Evolutionary conservation across 345 rosid genomes (phyloP).

Genomic region (Rhodomyrtus tomentosa): DNA sequence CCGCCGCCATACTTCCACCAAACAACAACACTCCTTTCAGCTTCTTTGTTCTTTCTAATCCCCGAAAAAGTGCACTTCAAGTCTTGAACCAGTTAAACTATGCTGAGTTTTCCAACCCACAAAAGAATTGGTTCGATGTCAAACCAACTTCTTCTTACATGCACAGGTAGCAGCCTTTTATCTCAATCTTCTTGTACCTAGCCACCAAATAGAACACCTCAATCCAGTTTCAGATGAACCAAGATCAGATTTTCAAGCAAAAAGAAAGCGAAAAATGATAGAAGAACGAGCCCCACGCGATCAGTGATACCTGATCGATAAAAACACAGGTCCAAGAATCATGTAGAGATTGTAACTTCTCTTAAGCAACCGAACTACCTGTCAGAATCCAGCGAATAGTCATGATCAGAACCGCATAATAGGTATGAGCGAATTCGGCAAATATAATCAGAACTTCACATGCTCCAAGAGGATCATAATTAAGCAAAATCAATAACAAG

Average conservation of each 20-base stretch:
- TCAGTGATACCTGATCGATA: constrained; percentile 4
- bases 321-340: constrained; percentile 12
- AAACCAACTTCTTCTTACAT: neutral
- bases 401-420: neutral
- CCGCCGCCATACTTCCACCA: constrained; percentile 19
- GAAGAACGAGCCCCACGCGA: neutral
- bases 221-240: neutral
- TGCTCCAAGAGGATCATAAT: neutral
- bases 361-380: neutral
- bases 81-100: neutral
- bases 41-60: neutral
- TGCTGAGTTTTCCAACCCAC: neutral
- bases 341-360: neutral
- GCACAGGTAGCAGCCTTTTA: neutral
- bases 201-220: neutral
- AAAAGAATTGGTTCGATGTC: neutral
- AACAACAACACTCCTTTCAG: neutral
- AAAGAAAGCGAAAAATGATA: neutral
- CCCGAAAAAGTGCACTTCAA: neutral
- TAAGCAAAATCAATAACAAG: neutral
- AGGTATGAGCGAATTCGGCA: neutral
- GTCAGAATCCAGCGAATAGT: neutral
- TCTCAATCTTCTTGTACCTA: neutral
- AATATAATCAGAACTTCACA: neutral
- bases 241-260: neutral